These are phyloP conservation scores for Hygrocybe coccinea DNA, from an alignment of 768 basidiomycete species.

Conservation along the genomic window DNA sequence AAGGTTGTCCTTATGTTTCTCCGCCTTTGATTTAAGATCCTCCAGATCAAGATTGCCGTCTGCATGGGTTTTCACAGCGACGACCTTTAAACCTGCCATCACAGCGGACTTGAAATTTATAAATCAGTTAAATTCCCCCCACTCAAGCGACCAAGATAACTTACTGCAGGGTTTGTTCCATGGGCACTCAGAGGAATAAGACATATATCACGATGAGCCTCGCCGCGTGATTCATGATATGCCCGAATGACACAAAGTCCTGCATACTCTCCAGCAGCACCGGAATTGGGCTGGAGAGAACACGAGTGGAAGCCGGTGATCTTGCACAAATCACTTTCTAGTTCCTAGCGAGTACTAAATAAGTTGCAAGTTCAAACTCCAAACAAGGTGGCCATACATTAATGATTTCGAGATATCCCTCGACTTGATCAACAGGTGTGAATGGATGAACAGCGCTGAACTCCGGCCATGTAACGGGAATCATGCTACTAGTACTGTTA, in stretches of 20 bases:
- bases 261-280: conserved; percentile 95
- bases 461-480: conserved; percentile 91
- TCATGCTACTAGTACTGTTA: conserved; percentile 97
- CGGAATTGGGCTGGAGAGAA: conserved; percentile 98
- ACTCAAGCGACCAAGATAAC: conserved; percentile 23
- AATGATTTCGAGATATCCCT: conserved; percentile 81
- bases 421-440: conserved; percentile 81
- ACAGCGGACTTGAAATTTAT: conserved; percentile 71
- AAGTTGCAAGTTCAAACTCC: neutral
- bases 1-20: conserved; percentile 84
- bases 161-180: conserved; percentile 95
- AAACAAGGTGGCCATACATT: conserved; percentile 46
- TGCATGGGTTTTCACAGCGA: conserved; percentile 82
- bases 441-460: conserved; percentile 91
- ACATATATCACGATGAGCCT: conserved; percentile 84
- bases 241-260: conserved; percentile 93
- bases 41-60: conserved; percentile 88
- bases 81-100: conserved; percentile 96
- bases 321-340: conserved; percentile 84
- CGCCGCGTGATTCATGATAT: conserved; percentile 85
- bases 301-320: conserved; percentile 97
- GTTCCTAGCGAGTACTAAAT: conserved; percentile 49
- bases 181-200: conserved; percentile 94
- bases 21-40: conserved; percentile 83
- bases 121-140: conserved; percentile 13